Base-by-base conservation (phyloP, 768 basidiomycete species). In the Suillus tomentosus region DNA sequence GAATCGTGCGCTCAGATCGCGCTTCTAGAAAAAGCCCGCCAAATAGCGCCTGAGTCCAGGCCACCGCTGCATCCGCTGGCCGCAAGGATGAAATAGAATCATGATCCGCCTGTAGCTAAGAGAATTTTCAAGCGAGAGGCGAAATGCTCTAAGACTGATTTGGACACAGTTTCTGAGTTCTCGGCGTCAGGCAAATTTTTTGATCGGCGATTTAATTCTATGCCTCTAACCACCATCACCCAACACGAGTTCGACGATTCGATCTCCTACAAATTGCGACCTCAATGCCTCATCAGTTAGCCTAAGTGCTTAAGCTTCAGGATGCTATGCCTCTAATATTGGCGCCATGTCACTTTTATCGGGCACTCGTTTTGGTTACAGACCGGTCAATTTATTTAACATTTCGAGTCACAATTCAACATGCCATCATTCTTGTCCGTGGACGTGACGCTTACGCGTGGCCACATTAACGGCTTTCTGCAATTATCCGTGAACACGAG, bases 1-100 rank as follows among this genome's bases (percentile, higher is more conserved):
- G 27, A 34, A 11, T 54, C 53, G 31, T 54, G 53, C 53, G 53
- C 53, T 34, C 53, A 11, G 31, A 54, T 54, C 53, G 53, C 53
- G 10, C 24, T 51, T 27, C 50, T 27, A 27, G 48, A 24, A 24
- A 13, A 9, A 51, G 14, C 9, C 31, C 31, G 51, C 11, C 17
- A 53, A 19, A 24, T 24, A 48, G 27, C 15, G 51, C 51, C 51
- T 10, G 27, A 15, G 22, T 13, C 24, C 14, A 27, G 50, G 24
- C 11, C 47, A 14, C 27, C 8, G 14, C 47, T 2, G 22, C 7
- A 53, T 27, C 17, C 11, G 5, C 31, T 54, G 31, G 4, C 11
- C 10, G 31, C 31, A 54, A 34, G 31, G 3, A 31, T 17, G 17
- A 5, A 53, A 34, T n/a, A 34, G 53, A 19, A 34, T 34, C 6